Evolutionary conservation across 1,284 basidiomycete genomes (phyloP).

Genomic region (Cystobasidium slooffiae): DNA sequence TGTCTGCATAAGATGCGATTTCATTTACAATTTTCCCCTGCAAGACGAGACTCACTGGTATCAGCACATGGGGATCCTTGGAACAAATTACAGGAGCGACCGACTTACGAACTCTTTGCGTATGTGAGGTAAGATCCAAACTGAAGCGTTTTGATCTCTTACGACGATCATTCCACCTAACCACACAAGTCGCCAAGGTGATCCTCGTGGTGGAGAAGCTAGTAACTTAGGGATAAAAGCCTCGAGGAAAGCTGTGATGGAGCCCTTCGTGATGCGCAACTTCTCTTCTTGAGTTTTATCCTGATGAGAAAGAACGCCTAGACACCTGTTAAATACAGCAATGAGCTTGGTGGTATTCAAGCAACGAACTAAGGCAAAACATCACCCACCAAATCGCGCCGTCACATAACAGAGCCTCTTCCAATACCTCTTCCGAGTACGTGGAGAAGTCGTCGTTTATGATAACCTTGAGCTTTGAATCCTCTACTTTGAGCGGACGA

Average conservation of each 20-base stretch:
- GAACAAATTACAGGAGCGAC: neutral
- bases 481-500: neutral
- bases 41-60: neutral
- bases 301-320: neutral
- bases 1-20: constrained; percentile 19
- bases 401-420: constrained; percentile 6
- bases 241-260: constrained; percentile 14
- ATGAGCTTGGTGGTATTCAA: neutral
- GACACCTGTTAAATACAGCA: neutral
- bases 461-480: constrained; percentile 22
- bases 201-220: neutral
- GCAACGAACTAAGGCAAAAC: neutral
- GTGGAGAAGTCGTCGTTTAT: constrained; percentile 7
- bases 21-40: constrained; percentile 14
- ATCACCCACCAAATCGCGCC: constrained; percentile 7
- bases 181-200: constrained; percentile 11
- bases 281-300: constrained; percentile 12
- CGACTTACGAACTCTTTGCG: constrained; percentile 13
- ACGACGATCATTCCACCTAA: constrained; percentile 17
- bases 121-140: neutral
- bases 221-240: neutral
- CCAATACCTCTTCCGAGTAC: constrained; percentile 4
- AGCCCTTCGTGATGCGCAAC: constrained; percentile 1
- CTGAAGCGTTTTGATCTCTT: constrained; percentile 14
- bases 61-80: neutral